Evolutionary conservation across 345 rosid genomes (phyloP), one percentile per base, ranked within the genome.

Genomic region (Zanthoxylum bungeanum): DNA sequence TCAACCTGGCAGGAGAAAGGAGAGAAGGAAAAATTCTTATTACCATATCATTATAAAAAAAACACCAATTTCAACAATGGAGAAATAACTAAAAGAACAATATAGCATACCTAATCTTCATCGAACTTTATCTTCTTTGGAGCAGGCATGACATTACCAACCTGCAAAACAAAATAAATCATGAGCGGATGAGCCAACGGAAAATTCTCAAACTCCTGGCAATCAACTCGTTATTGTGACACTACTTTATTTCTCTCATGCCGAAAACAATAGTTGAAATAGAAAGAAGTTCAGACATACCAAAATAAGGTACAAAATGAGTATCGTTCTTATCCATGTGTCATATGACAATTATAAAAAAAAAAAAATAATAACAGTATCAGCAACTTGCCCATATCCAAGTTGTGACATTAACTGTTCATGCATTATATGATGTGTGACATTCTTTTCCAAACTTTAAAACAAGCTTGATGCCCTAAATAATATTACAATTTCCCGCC

Each of bases 121-220:
- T 81, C 81, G 70, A 93, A 93, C 85, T 85, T 88, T 40, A 91
- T 88, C 92, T 84, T 93, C 87, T 91, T 91, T 0, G 96, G 89
- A 14, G 84, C 73, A 52, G 86, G 80, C 61, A 77, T 81, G 9
- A 76, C 42, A 34, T 78, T 76, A 69, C 97, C 97, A 46, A 89
- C 93, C 96, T 93, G 84, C 52, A 78, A 73, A 55, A 69, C 58
- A 68, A 34, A 60, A 51, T 14, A 21, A 39, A 27, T 47, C 56
- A 70, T 40, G 28, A 56, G 21, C 40, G 16, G 27, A 22, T 4
- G n/a, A 47, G n/a, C n/a, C n/a, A n/a, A n/a, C n/a, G n/a, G n/a
- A n/a, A 27, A 42, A 42, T 42, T 22, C 60, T 4, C 25, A 12
- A 9, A n/a, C n/a, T 66, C 10, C 28, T 2, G 28, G 36, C 24